Percentiles rank a stretch among this genome's conserved stretches.
These are phyloP conservation scores for Halophytophthora batemanensis DNA, from an alignment of 352 stramenopile species.

Conservation along the genomic window DNA sequence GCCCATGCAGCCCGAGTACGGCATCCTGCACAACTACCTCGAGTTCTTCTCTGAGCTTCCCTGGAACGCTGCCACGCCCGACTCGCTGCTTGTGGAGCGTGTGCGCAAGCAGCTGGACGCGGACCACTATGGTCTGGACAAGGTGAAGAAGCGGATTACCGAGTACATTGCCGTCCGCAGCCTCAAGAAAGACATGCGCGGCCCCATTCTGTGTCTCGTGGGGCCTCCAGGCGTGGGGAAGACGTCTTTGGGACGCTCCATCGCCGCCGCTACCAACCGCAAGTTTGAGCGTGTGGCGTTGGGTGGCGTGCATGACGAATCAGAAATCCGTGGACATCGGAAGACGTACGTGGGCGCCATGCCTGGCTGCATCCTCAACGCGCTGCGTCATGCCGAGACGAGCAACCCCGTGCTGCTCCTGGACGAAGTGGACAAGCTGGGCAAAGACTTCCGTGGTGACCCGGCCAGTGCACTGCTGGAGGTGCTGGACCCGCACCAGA, in stretches of 20 bases:
- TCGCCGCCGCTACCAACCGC: slow-evolving; percentile 68
- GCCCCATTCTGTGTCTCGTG: slow-evolving; percentile 86
- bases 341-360: slow-evolving; percentile 88
- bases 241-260: slow-evolving; percentile 79
- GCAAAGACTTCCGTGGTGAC: slow-evolving; percentile 68
- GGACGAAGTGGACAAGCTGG: slow-evolving; percentile 88
- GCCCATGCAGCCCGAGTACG: slow-evolving; percentile 73
- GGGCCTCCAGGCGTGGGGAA: slow-evolving; percentile 84
- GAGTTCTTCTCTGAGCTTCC: slow-evolving; percentile 79
- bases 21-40: slow-evolving; percentile 78
- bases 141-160: slow-evolving; percentile 83
- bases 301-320: slow-evolving; percentile 79
- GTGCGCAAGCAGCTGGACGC: slow-evolving; percentile 66
- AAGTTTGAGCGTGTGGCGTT: slow-evolving; percentile 78
- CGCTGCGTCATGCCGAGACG: slow-evolving; percentile 67
- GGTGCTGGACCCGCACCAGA: slow-evolving; percentile 86
- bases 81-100: slow-evolving; percentile 52
- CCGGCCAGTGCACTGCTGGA: slow-evolving; percentile 73
- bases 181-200: slow-evolving; percentile 80
- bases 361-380: slow-evolving; percentile 81
- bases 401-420: slow-evolving; percentile 79
- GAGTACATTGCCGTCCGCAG: slow-evolving; percentile 85
- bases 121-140: slow-evolving; percentile 81
- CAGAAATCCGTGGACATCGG: slow-evolving; percentile 81
- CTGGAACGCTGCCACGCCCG: slow-evolving; percentile 52